These are phyloP conservation scores for Cenchrus fungigraminus DNA, from an alignment of 176 grass and related monocot genomes.

Conservation along the genomic window DNA sequence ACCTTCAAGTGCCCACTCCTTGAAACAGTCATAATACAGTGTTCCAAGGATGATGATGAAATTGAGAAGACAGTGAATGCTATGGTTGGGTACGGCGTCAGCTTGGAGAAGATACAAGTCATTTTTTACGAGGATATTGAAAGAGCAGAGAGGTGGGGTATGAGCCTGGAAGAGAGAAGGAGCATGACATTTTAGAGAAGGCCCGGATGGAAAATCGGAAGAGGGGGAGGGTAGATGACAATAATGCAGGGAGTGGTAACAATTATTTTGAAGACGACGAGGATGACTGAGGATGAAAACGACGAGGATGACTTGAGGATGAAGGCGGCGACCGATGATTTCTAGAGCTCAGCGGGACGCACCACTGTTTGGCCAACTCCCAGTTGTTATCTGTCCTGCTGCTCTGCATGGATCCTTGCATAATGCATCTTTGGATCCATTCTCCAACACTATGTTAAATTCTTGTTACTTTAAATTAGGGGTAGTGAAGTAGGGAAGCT, in stretches of 20 bases:
- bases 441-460: not conserved
- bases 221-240: not conserved
- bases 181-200: not conserved
- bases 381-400: too few species aligned
- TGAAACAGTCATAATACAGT: constrained; percentile 27
- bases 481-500: not conserved
- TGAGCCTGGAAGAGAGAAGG: not conserved
- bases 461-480: not conserved
- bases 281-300: not conserved
- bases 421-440: too few species aligned
- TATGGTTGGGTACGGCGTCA: not conserved
- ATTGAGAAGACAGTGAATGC: constrained; percentile 19
- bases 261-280: not conserved
- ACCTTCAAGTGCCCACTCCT: constrained; percentile 18
- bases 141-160: not conserved
- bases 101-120: constrained; percentile 2
- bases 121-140: not conserved
- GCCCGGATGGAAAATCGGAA: not conserved
- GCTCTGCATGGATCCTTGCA: too few species aligned
- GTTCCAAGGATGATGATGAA: constrained; percentile 7
- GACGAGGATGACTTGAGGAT: not conserved
- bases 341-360: too few species aligned
- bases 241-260: not conserved
- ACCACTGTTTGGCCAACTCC: too few species aligned
- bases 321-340: not conserved